Base-by-base conservation (phyloP, 345 rosid species). In the Eucalyptus pauciflora region DNA sequence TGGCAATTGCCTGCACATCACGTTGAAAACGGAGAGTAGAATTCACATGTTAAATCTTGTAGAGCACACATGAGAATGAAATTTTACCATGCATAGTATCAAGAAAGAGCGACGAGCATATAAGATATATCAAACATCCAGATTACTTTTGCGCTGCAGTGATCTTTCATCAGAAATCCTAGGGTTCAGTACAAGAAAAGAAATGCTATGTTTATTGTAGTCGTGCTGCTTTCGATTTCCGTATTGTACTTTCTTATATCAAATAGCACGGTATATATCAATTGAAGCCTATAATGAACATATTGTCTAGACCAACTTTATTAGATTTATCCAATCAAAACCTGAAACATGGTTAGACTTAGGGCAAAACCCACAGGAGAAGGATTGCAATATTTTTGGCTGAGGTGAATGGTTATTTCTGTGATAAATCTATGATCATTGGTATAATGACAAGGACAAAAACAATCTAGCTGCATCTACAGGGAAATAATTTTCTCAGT, bases 1-100 rank as follows among this genome's bases (percentile, higher is more conserved):
- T 87, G 87, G 52, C 91, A 81, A 50, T 60, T 54, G 1, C 92
- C 93, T 92, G 90, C 81, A 33, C 41, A 16, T 37, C 45, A 69
- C 80, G 80, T 69, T 69, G 20, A 43, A 33, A 69, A 43, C 9
- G 45, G 25, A 69, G 80, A 25, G 80, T 33, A 4, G 17, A 69
- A 33, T 33, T 17, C 80, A 10, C 80, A 69, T 17, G 45, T 33
- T 69, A 69, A 69, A 69, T 18, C 45, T 5, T 69, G 45, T 17
- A 69, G 80, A 33, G 80, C 45, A 17, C 80, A 33, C 45, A 5
- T 69, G 80, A 69, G 37, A 69, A 17, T 37, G 4, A 71, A 71
- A 71, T 71, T 18, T 71, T 33, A 33, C 24, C 25, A 71, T 43
- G 81, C 25, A 18, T 9, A 2, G 13, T 33, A 33, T 33, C 20